These are phyloP conservation scores for Vaccinium darrowii DNA, from an alignment of 148 eudicot species.

Conservation along the genomic window DNA sequence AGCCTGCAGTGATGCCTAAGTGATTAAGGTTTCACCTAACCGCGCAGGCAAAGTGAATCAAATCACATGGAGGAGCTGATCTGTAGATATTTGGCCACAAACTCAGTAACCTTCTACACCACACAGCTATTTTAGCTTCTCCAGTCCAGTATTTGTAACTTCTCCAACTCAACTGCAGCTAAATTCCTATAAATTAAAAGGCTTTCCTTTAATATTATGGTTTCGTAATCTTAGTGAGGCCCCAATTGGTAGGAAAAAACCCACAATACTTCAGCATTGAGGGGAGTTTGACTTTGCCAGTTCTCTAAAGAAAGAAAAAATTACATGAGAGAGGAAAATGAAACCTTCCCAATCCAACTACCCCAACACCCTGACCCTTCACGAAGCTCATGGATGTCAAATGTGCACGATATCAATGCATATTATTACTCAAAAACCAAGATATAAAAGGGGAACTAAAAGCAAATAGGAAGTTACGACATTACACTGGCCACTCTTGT, in stretches of 20 bases:
- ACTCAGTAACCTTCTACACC: neutral
- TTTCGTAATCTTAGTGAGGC: neutral
- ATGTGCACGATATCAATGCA: neutral
- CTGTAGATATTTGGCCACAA: neutral
- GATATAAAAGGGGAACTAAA: too few species aligned
- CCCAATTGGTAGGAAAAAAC: too few species aligned
- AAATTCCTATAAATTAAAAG: neutral
- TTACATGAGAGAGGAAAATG: neutral
- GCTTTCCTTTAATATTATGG: neutral
- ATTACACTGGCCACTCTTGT: neutral
- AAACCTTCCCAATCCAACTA: neutral
- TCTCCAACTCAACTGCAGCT: neutral
- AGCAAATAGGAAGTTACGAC: neutral
- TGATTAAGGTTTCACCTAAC: neutral
- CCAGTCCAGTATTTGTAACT: neutral
- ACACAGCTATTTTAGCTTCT: neutral
- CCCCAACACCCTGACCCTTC: neutral
- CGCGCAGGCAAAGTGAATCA: neutral
- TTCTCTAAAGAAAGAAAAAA: neutral
- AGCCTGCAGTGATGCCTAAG: neutral
- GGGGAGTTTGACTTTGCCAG: neutral
- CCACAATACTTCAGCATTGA: neutral
- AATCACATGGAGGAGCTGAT: neutral
- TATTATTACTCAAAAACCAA: neutral
- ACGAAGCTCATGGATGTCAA: neutral